A percentile compares a stretch with the other conserved stretches of the same genome.
Conservation (phyloP, 306 rosid species). For the Canavalia ensiformis region DNA sequence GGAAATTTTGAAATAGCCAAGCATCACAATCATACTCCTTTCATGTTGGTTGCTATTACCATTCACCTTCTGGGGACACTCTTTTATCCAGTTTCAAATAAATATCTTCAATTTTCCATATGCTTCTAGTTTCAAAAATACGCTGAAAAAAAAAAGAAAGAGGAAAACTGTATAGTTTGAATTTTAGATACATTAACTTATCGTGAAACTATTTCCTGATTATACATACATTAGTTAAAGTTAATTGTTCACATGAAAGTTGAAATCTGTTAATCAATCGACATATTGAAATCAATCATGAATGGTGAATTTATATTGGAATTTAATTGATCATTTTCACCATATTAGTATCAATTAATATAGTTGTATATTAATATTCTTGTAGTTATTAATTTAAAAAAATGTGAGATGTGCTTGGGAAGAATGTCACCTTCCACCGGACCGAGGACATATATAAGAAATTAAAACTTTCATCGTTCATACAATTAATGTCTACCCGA, state of each 20-base stretch:
- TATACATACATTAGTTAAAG: neutral
- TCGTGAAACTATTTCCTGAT: neutral
- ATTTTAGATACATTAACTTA: neutral
- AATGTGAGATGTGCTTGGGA: neutral
- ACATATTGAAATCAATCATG: neutral
- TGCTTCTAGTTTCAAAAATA: neutral
- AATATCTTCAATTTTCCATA: neutral
- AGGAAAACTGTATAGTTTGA: neutral
- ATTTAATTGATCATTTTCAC: neutral
- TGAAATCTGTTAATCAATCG: neutral
- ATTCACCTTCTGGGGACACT: neutral
- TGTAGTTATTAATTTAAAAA: neutral
- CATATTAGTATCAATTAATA: neutral
- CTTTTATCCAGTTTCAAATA: neutral
- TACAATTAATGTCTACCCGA: neutral
- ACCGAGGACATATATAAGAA: neutral
- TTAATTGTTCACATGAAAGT: neutral
- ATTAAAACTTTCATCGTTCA: neutral
- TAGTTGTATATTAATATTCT: neutral
- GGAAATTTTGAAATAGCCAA: neutral
- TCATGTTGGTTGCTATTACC: slow-evolving; percentile 18
- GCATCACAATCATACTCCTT: slow-evolving; percentile 7
- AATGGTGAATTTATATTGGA: neutral
- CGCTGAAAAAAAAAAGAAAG: neutral
- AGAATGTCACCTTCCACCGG: neutral